Evolutionary conservation across 2,329 filamentous ascomycete species (phyloP).

Genomic region (Didymella segeticola): DNA sequence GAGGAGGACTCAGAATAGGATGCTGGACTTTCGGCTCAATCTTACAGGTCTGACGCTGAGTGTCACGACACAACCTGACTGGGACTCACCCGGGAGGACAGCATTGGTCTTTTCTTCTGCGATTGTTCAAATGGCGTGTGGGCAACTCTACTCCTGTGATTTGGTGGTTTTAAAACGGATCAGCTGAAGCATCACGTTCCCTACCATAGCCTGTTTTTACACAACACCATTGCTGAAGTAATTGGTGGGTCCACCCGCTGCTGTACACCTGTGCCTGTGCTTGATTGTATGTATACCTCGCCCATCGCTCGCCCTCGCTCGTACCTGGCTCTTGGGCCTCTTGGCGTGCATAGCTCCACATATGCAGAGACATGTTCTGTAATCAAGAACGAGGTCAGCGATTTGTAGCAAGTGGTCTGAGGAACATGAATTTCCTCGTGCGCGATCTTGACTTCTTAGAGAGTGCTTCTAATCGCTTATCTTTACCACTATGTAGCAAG

Average conservation of each 20-base stretch:
- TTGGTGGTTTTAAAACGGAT: background rate
- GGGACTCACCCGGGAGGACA: background rate
- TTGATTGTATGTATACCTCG: slow-evolving; percentile 8
- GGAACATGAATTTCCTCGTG: too few species aligned
- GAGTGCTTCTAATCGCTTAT: background rate
- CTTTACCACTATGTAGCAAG: background rate
- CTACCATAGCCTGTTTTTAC: slow-evolving; percentile 25
- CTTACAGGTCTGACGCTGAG: background rate
- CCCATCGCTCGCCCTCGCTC: slow-evolving; percentile 12
- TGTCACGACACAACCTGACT: background rate
- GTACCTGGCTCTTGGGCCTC: slow-evolving; percentile 22
- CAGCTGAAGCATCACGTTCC: slow-evolving; percentile 15
- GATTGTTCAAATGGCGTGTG: slow-evolving; percentile 26
- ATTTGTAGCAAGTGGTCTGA: too few species aligned
- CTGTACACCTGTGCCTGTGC: slow-evolving; percentile 13
- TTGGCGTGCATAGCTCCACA: slow-evolving; percentile 13
- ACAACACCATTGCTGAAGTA: slow-evolving; percentile 15
- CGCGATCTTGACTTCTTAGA: background rate
- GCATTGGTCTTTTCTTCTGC: slow-evolving; percentile 9
- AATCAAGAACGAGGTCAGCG: slow-evolving; percentile 10
- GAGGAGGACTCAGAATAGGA: slow-evolving; percentile 40
- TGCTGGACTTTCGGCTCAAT: background rate
- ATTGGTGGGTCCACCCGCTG: background rate
- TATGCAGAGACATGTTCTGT: slow-evolving; percentile 17
- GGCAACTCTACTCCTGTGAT: slow-evolving; percentile 28